Evolutionary conservation across 2,329 filamentous ascomycete species (phyloP).

Genomic region (Alternaria ethzedia): DNA sequence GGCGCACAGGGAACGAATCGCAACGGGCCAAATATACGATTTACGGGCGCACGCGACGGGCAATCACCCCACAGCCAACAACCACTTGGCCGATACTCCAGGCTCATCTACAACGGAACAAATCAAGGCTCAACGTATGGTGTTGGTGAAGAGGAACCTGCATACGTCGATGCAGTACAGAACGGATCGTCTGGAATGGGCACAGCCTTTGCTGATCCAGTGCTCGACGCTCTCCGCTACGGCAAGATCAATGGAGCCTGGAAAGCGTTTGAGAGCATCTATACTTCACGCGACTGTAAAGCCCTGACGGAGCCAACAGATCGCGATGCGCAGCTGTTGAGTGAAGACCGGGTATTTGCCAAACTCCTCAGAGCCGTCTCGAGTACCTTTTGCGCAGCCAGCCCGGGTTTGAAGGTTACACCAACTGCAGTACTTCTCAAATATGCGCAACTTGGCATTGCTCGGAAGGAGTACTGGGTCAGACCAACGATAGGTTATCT

Average conservation of each 20-base stretch:
- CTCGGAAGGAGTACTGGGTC: conserved; percentile 29
- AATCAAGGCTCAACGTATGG: neutral
- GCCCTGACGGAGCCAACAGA: conserved; percentile 31
- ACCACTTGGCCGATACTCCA: conserved; percentile 23
- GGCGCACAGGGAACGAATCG: neutral
- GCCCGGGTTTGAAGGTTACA: conserved; percentile 8
- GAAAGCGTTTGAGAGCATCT: conserved; percentile 35
- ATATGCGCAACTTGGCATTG: conserved; percentile 39
- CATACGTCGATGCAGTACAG: neutral
- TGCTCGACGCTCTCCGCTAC: neutral
- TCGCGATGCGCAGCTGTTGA: conserved; percentile 26
- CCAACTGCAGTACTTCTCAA: conserved; percentile 37
- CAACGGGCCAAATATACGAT: neutral
- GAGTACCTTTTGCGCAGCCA: conserved; percentile 24
- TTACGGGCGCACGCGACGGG: neutral
- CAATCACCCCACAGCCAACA: neutral
- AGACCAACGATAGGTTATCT: conserved; percentile 24
- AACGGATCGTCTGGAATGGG: neutral
- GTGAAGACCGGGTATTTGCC: conserved; percentile 28
- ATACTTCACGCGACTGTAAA: conserved; percentile 35
- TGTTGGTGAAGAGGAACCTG: neutral
- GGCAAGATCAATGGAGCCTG: conserved; percentile 31
- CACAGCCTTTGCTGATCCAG: neutral
- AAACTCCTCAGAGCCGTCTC: conserved; percentile 23
- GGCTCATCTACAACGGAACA: conserved; percentile 7